Evolutionary conservation across 495 filamentous ascomycete genomes (phyloP), one percentile per base, ranked within the genome.

Genomic region (Talaromyces liani): DNA sequence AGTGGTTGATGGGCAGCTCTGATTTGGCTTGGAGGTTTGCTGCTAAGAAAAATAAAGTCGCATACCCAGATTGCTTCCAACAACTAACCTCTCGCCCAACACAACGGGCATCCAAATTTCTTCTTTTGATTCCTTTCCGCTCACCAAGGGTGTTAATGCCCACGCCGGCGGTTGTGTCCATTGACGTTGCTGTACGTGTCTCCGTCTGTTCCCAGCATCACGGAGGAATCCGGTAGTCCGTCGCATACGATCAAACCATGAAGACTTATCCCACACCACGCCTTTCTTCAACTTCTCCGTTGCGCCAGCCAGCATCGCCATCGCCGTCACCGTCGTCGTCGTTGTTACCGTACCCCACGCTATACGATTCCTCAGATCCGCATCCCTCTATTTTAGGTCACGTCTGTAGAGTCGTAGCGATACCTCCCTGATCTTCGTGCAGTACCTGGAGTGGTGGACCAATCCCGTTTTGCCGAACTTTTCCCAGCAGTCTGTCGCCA

Each of bases 191-290:
- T 49, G 58, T 41, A 41, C 39, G 58, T 47, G 58, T 45, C 36
- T 39, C 36, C 25, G 58, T 47, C 58, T 47, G n/a, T 49, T 22
- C 34, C 58, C 58, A 47, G 33, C 39, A 16, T 36, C 33, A 41
- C 34, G 22, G 57, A 36, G 20, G 34, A 22, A 31, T 59, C 36
- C 36, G 25, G 24, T 54, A 31, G 47, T 24, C 45, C n/a, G 60
- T 33, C 25, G 60, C 60, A 33, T 41, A 53, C 31, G 27, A 65
- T 65, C 74, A 68, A 80, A 80, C 66, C 69, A 80, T 80, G 77
- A 80, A 75, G 76, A 72, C 75, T 70, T 73, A 69, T 69, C 68
- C 70, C 61, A 70, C 70, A 62, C 66, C 33, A 20, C 55, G 59
- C 56, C 68, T 65, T 61, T 68, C 65, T 63, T 71, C 68, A 64